These are phyloP conservation scores for Escovopsis sp. DNA, from an alignment of 2,329 filamentous ascomycete genomes.

Conservation along the genomic window DNA sequence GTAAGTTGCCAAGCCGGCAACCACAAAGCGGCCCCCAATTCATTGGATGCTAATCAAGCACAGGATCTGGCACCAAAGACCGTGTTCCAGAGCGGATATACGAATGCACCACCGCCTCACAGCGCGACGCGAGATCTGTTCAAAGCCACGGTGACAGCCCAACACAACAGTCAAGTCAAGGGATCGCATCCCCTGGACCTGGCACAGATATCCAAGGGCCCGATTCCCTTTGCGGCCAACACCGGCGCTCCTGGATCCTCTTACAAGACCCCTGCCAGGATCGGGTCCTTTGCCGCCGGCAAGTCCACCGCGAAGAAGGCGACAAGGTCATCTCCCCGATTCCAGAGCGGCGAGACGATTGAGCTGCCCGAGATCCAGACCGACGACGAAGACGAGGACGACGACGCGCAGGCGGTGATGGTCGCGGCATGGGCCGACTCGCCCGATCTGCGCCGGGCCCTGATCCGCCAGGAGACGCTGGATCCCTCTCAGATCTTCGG, in stretches of 20 bases:
- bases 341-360: constrained; percentile 79
- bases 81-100: constrained; percentile 46
- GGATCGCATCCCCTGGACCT: constrained; percentile 62
- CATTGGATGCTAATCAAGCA: constrained; percentile 18
- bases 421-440: constrained; percentile 81
- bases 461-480: constrained; percentile 70
- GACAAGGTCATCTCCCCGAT: constrained; percentile 61
- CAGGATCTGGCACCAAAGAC: constrained; percentile 49
- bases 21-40: too few relatives aligned
- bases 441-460: constrained; percentile 60
- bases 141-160: constrained; percentile 50
- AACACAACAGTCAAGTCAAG: constrained; percentile 51
- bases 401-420: constrained; percentile 35
- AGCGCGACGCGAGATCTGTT: constrained; percentile 42
- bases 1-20: constrained; percentile 27
- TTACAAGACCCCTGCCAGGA: constrained; percentile 58
- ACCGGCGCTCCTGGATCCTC: constrained; percentile 37
- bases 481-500: constrained; percentile 83
- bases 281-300: constrained; percentile 23
- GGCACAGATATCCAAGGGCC: constrained; percentile 75
- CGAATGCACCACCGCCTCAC: constrained; percentile 41
- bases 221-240: constrained; percentile 74
- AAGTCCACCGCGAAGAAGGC: constrained; percentile 48
- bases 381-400: constrained; percentile 79
- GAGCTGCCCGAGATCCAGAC: constrained; percentile 91